Evolutionary conservation across 1,284 basidiomycete species (phyloP).

Genomic region (Earliella scabrosa): DNA sequence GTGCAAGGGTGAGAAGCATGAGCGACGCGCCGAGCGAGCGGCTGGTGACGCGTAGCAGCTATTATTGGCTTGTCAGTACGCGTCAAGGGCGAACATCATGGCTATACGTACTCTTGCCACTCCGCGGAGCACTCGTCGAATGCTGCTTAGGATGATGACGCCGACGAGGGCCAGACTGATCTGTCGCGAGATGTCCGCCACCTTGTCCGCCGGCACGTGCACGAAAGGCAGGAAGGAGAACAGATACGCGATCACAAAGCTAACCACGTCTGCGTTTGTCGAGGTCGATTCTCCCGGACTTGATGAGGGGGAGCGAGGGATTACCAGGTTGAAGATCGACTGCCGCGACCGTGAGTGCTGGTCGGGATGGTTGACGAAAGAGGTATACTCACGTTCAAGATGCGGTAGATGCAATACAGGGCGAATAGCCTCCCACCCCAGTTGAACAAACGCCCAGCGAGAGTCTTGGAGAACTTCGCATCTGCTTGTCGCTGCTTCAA

Average conservation of each 20-base stretch:
- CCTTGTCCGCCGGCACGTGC: conserved; percentile 31
- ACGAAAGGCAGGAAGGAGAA: conserved; percentile 51
- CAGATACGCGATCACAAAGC: conserved; percentile 56
- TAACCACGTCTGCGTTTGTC: conserved; percentile 63
- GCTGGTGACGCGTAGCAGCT: conserved; percentile 69
- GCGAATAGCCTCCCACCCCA: conserved; percentile 60
- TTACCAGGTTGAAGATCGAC: conserved; percentile 61
- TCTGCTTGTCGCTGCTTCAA: conserved; percentile 53
- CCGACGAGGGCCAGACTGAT: conserved; percentile 73
- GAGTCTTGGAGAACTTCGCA: conserved; percentile 55
- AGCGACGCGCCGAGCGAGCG: conserved; percentile 69
- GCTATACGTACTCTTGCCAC: conserved; percentile 58
- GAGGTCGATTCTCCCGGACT: conserved; percentile 40
- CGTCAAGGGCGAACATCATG: neutral
- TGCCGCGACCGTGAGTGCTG: conserved; percentile 30
- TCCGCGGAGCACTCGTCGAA: conserved; percentile 66
- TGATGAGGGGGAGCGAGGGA: conserved; percentile 38
- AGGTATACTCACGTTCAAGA: conserved; percentile 59
- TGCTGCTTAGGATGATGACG: conserved; percentile 70
- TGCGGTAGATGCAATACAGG: conserved; percentile 68
- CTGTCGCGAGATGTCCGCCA: conserved; percentile 61
- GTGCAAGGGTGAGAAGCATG: conserved; percentile 73
- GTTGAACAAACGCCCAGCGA: conserved; percentile 55
- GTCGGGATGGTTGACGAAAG: neutral
- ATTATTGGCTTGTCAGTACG: neutral